Percentiles rank a stretch among this genome's conserved stretches.
Conservation (phyloP, 345 rosid genomes). For the Melaleuca alternifolia region DNA sequence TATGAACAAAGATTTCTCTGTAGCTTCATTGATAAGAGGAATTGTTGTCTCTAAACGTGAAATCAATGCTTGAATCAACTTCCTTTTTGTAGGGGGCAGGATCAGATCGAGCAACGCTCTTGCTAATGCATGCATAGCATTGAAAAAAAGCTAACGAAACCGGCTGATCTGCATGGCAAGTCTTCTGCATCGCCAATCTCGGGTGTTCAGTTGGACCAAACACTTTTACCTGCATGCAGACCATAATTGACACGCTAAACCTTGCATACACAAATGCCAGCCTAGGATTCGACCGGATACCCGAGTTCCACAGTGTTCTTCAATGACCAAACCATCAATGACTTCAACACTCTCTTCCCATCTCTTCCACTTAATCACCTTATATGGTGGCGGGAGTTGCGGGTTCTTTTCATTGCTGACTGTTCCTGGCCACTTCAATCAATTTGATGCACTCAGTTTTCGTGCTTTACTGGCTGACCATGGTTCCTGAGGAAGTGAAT, state of each 20-base stretch:
- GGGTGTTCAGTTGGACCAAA: conserved; percentile 35
- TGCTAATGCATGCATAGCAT: not conserved
- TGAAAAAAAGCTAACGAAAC: not conserved
- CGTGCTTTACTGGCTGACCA: conserved; percentile 25
- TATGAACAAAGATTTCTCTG: not conserved
- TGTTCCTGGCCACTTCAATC: conserved; percentile 20
- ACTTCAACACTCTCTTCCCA: conserved; percentile 40
- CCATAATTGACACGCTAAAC: conserved; percentile 15
- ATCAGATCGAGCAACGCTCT: not conserved
- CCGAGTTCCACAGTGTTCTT: conserved; percentile 33
- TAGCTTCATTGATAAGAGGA: not conserved
- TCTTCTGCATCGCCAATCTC: conserved; percentile 8
- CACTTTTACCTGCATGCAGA: conserved; percentile 23
- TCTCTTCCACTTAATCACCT: conserved; percentile 12
- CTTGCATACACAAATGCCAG: not conserved
- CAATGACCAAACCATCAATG: conserved; percentile 26
- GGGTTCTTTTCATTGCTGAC: conserved; percentile 25
- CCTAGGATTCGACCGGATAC: not conserved
- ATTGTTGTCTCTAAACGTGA: not conserved
- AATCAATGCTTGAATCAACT: not conserved
- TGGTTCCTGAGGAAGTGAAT: conserved; percentile 15
- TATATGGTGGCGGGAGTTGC: conserved; percentile 21
- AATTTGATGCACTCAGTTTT: conserved; percentile 17
- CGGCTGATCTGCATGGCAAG: not conserved
- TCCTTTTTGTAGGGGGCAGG: not conserved